Evolutionary conservation across 352 stramenopile genomes (phyloP).

Genomic region (Phytophthora sojae): DNA sequence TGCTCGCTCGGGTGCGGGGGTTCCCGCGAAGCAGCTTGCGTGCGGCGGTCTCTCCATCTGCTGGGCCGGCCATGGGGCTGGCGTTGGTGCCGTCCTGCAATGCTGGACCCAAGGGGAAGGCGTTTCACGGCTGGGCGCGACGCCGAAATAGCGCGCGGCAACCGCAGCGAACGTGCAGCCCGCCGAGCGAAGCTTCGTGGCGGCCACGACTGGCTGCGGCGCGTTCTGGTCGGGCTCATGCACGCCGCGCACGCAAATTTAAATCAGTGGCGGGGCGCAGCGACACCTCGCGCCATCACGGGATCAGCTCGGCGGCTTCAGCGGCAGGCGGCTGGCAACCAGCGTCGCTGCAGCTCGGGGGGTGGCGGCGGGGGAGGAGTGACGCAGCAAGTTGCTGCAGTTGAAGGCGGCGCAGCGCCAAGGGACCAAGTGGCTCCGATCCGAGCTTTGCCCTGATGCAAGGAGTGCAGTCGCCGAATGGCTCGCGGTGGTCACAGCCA

Average conservation of each 20-base stretch:
- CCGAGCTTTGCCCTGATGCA: background rate
- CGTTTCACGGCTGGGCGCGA: background rate
- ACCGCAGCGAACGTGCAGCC: constrained; percentile 9
- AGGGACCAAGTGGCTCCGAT: background rate
- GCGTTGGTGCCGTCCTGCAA: background rate
- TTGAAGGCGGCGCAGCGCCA: background rate
- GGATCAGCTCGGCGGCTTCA: constrained; percentile 1
- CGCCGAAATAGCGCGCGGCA: constrained; percentile 20
- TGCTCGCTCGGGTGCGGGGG: background rate
- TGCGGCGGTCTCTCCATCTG: constrained; percentile 16
- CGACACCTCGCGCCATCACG: constrained; percentile 1
- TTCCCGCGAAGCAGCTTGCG: constrained; percentile 11
- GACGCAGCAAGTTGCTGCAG: background rate
- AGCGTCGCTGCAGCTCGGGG: background rate
- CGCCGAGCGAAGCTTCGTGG: constrained; percentile 26
- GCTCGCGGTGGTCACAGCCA: background rate
- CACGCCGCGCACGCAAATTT: constrained; percentile 31
- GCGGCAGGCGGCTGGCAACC: background rate
- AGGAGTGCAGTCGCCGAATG: background rate
- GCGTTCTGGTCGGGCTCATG: constrained; percentile 30
- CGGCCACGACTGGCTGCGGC: constrained; percentile 1
- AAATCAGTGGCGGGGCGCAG: constrained; percentile 21
- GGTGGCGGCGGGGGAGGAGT: background rate
- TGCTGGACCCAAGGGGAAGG: background rate
- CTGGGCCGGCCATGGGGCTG: background rate